Evolutionary conservation across 192 early-diverging fungal genomes (phyloP), one percentile per base, ranked within the genome.

Genomic region (Rhizophagus clarus): DNA sequence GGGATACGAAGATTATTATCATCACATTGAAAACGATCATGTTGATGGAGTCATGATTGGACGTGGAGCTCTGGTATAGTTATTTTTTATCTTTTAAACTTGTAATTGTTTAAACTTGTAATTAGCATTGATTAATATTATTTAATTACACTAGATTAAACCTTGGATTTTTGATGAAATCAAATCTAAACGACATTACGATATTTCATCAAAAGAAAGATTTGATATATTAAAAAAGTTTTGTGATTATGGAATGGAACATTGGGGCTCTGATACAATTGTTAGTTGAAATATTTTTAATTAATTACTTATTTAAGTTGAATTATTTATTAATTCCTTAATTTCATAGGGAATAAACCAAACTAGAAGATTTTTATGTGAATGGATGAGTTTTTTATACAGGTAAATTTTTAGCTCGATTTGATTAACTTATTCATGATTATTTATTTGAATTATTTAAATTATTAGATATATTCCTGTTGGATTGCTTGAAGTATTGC

Each of bases 121-220:
- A 37, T 20, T 37, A 10, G 42, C 4, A 3, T 34, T 69, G 8
- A 17, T 70, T 6, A 72, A 28, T 49, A 45, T 61, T 8, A 37
- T 61, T 62, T 28, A 32, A 28, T 62, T 76, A 14, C 61, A 28
- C 17, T 22, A 76, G 74, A 63, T 98, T 80, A 99, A 99, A 88
- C 98, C 98, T 5, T 99, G 98, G 98, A 89, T 99, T 2, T 98
- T 99, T 84, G 90, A 88, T 4, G 98, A 99, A 81, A 98, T 99
- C 79, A 91, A 94, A 76, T 91, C 93, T 49, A 90, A 92, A 64
- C 84, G 90, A 20, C 89, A 95, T 72, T 98, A 94, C 92, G 98
- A 99, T 80, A 99, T 99, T 74, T 92, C 92, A 34, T 89, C 95
- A 1, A 76, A 84, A 6, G 97, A 99, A 87, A 93, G 98, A 22